Base-by-base conservation (phyloP, 768 basidiomycete species). In the Cyclocybe aegerita region DNA sequence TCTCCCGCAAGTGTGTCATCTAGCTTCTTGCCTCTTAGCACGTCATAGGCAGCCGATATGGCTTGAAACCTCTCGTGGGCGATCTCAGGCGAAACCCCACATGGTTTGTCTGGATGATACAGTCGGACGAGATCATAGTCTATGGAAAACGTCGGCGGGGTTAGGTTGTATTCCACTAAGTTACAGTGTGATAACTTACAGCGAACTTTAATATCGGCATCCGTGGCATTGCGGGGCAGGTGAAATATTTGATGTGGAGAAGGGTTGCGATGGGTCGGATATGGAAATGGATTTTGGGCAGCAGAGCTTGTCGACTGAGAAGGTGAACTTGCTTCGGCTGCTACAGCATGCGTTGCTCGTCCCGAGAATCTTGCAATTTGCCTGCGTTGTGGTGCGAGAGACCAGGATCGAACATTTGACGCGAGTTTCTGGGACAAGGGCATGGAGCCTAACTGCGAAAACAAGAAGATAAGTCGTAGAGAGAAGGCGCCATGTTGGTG, bases 91-190 rank as follows among this genome's bases (percentile, higher is more conserved):
- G 76, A 37, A 9, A 65, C 60, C 9, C 62, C 46, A 49, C 67
- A 66, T 16, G 74, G 70, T 37, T 85, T 85, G 64, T 91, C 88
- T 2, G 88, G 88, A 63, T 91, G 88, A 65, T 90, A 88, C 50
- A 88, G 75, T 36, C 84, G 76, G 31, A 90, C 89, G 39, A 91
- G 86, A 55, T 90, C 88, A 60, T 82, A 88, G 65, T 90, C 88
- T 91, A 56, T 7, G 48, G n/a, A 46, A 42, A 43, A 39, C 5
- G 5, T 23, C 23, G 23, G 23, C 23, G 23, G 12, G 42, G 32
- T 12, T 33, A 32, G 39, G 35, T 11, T 29, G 29, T 35, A 41
- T 36, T 11, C 33, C 31, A 16, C 48, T 15, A 31, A 29, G 31
- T 35, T 0, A 14, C 9, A 49, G 29, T 38, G 48, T 10, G 44